Evolutionary conservation across 2,329 filamentous ascomycete genomes (phyloP), one percentile per base, ranked within the genome.

Genomic region (Zymoseptoria crescenta): DNA sequence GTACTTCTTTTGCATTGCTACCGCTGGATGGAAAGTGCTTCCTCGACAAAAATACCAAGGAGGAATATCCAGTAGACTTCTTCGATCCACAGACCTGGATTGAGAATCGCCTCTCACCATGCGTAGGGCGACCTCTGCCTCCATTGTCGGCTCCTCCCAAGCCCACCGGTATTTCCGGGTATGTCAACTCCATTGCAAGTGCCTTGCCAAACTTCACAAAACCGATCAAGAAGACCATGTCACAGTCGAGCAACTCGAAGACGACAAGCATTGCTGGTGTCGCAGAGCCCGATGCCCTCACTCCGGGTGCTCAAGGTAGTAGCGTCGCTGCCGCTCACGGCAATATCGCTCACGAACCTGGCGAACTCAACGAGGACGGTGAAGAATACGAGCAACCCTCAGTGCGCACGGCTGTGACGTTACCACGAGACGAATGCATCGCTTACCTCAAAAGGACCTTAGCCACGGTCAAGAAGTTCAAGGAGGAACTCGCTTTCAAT

Each of bases 1-100:
- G 93, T 7, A 96, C 91, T 0, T 92, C 86, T 49, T 96, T 89
- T 69, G 85, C 87, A 9, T 84, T 96, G 8, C 80, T 97, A 0
- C 93, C 93, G 0, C 87, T 96, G 59, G 87, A 94, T 66, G 91
- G 91, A 0, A 86, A 85, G 69, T 95, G 91, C 74, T 97, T 96
- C 72, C 80, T 96, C 68, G 87, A 96, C 75, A 90, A 87, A 67
- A 74, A 85, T 50, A 94, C 91, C 0, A 87, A 87, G 61, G 87
- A 95, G 69, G 82, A 88, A 63, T 95, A 93, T 68, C 85, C 81
- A 0, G 81, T 96, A 48, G 86, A 96, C 72, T 96, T 96, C 71
- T 95, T 91, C 74, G 81, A 93, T 67, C 77, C 85, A 0, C 79
- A 89, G 13, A 84, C 85, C 56, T 97, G 93, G 92, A 83, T 88